Evolutionary conservation across 2,329 filamentous ascomycete species (phyloP), one percentile per base, ranked within the genome.

Genomic region (Daldinia sp.): DNA sequence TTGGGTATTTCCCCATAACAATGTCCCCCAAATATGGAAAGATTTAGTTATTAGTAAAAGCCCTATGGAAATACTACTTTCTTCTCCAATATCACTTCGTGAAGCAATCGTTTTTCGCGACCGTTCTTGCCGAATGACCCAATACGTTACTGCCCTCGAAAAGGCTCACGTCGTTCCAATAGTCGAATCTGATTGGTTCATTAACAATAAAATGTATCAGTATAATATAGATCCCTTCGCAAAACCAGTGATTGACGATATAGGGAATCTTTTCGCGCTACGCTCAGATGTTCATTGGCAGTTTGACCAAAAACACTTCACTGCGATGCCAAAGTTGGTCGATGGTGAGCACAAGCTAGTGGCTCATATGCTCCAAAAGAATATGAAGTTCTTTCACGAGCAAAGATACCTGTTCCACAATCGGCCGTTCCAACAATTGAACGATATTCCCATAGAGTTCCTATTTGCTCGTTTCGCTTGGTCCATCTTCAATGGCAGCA

Each of bases 381-480:
- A 4, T 11, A 4, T 6, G 5, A 15, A 1, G 13, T 23, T 25
- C 10, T 3, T 21, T 7, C 13, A 10, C 30, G 57, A 60, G 23
- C 29, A 48, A 19, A 32, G 15, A 4, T 7, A 10, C 2, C 10
- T 53, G 13, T 60, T 9, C 19, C 57, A 60, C 34, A 53, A 60
- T 39, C 49, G 57, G 1, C 4, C 21, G 19, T 4, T 30, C 3
- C 49, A 49, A 2, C 9, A n/a, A 10, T 4, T 60, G 7, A 39
- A 49, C 4, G 41, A 23, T 19, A 15, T 60, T n/a, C 2, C 10
- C 5, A 39, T 10, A 10, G 50, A 39, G 23, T 60, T 25, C 17
- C 27, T 60, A 1, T 60, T 55, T 35, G 58, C 58, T 3, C 50
- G 58, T 1, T 55, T 60, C 21, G 58, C 58, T n/a, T 60, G 43